A percentile compares a stretch with the other conserved stretches of the same genome.
Evolutionary conservation across 1,284 basidiomycete genomes (phyloP).

Genomic region (Marasmius oreades): DNA sequence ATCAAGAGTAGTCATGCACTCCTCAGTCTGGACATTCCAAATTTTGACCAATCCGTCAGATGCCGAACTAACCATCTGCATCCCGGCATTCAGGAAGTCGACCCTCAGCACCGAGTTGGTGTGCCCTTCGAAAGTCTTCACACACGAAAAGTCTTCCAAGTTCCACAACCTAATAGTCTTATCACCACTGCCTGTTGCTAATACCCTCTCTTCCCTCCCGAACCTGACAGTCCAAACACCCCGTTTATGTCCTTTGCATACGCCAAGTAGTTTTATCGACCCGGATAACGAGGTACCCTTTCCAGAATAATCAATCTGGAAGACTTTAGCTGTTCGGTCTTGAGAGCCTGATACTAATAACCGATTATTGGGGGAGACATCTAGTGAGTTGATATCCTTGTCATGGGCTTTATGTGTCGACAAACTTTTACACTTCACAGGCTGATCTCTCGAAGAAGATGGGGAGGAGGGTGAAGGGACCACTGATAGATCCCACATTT

Average conservation of each 20-base stretch:
- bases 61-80: slow-evolving; percentile 86
- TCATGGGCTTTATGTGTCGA: slow-evolving; percentile 94
- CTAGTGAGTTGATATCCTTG: slow-evolving; percentile 98
- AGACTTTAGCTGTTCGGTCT: slow-evolving; percentile 93
- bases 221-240: slow-evolving; percentile 97
- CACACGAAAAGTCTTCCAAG: slow-evolving; percentile 85
- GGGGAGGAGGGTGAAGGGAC: slow-evolving; percentile 31
- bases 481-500: slow-evolving; percentile 90
- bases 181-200: slow-evolving; percentile 95
- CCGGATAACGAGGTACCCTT: slow-evolving; percentile 48
- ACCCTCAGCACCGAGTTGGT: slow-evolving; percentile 95
- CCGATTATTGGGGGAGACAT: slow-evolving; percentile 88
- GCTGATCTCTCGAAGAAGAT: slow-evolving; percentile 20
- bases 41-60: slow-evolving; percentile 95
- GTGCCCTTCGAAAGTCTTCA: slow-evolving; percentile 97
- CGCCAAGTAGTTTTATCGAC: slow-evolving; percentile 76
- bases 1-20: slow-evolving; percentile 86
- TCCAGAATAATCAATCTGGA: slow-evolving; percentile 64
- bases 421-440: slow-evolving; percentile 69
- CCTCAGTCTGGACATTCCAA: slow-evolving; percentile 91
- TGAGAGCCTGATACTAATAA: slow-evolving; percentile 94
- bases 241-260: slow-evolving; percentile 93
- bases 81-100: slow-evolving; percentile 81
- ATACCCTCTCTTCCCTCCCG: slow-evolving; percentile 75
- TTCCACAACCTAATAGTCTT: slow-evolving; percentile 94